A percentile compares a stretch with the other conserved stretches of the same genome.
phyloP scores from a whole-genome alignment of 352 stramenopile genomes.

The Plasmopara muralis region DNA sequence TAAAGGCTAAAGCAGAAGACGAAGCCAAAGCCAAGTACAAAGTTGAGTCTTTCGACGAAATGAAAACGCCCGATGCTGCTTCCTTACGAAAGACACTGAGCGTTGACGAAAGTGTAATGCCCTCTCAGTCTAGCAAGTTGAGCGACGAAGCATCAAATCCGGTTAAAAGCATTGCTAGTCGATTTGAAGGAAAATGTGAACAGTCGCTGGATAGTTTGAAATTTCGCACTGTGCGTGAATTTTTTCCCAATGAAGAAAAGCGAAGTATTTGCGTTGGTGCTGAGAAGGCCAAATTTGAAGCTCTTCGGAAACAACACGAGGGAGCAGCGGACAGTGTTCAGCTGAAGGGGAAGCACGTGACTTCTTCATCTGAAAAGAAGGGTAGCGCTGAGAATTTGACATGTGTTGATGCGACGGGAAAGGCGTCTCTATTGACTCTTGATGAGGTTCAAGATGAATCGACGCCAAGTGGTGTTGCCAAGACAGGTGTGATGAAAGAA shows the following conservation, averaged over 20 bases:
- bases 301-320: conserved; percentile 23
- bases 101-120: conserved; percentile 10
- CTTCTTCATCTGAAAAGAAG: neutral
- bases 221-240: conserved; percentile 52
- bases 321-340: conserved; percentile 14
- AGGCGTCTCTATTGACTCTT: neutral
- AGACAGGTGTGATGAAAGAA: neutral
- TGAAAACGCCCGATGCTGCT: conserved; percentile 11
- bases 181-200: conserved; percentile 59
- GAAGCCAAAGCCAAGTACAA: conserved; percentile 31
- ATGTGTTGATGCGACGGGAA: neutral
- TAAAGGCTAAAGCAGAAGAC: conserved; percentile 27
- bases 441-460: conserved; percentile 2
- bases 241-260: conserved; percentile 32
- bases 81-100: conserved; percentile 13
- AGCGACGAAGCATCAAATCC: conserved; percentile 23
- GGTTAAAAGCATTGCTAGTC: conserved; percentile 56
- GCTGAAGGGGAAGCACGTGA: conserved; percentile 14
- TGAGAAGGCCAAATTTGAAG: conserved; percentile 39
- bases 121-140: conserved; percentile 12
- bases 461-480: neutral
- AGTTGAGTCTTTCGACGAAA: conserved; percentile 14
- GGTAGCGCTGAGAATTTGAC: neutral
- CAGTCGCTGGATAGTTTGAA: conserved; percentile 53
- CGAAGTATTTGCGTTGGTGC: conserved; percentile 28